Evolutionary conservation across 352 stramenopile species (phyloP), one percentile per base, ranked within the genome.

Genomic region (Phytophthora tubulina): DNA sequence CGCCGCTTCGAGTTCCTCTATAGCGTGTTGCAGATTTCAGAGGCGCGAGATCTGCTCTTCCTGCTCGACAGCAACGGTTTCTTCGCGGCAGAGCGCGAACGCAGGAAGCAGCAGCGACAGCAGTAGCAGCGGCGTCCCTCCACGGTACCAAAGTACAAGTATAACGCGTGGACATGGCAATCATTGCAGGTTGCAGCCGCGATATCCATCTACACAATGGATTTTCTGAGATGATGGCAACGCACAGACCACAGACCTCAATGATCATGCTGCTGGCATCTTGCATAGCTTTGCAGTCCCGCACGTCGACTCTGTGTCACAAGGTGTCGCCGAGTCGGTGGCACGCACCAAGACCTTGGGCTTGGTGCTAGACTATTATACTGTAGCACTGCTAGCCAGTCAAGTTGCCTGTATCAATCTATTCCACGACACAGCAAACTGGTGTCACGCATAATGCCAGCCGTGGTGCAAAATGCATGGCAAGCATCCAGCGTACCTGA

Each of bases 1-100:
- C 68, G 63, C 32, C 73, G 78, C n/a, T 90, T 91, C 57, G 84
- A 84, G 52, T 88, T 86, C 35, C 76, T 92, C 54, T 86, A 85
- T 49, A 79, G 79, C 48, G 81, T 90, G 32, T 73, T 94, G 70
- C 77, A 89, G 68, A 80, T 86, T 52, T 83, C 77, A 3, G 78
- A 89, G 57, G 81, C 84, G 42, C 84, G 85, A 39, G 84, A 92
- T n/a, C 70, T 94, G 59, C 73, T 92, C 49, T 84, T 94, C 60
- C 58, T 94, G 62, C 71, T 94, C 15, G 84, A 92, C 69, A 91
- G 79, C 76, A 91, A 92, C 67, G 84, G 75, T 7, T 92, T 84
- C 71, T 92, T 92, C 67, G 74, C 75, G 11, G 55, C 67, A 4
- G 79, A 89, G 46, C 79, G 79, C 13, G 74, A 80, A 27, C 63